phyloP scores from a whole-genome alignment of 129 eudicot genomes.

The sunflower (Helianthus annuus) region HanXRQr2.0-SUNRISE NC_035438.2:22320009-22320508 shows the following conservation, averaged over 20 bases:
- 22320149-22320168: conserved; percentile 86
- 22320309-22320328: conserved; percentile 1
- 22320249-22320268: conserved; percentile 56
- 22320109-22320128: conserved; percentile 97
- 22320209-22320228: conserved; percentile 90
- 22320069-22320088: not conserved
- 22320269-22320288: conserved; percentile 13
- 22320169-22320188: conserved; percentile 90
- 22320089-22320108: conserved; percentile 96
- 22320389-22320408: not conserved
- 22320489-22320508: not conserved
- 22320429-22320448: conserved; percentile 1
- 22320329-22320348: not conserved
- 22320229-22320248: conserved; percentile 86
- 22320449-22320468: not conserved
- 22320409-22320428: not conserved
- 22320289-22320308: conserved; percentile 5
- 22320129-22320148: conserved; percentile 95
- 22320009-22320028: not conserved
- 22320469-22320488: not conserved
- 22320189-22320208: conserved; percentile 89
- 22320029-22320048: not conserved
- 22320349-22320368: conserved; percentile 9
- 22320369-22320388: not conserved
- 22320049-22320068: not conserved